phyloP scores from a whole-genome alignment of 805 yeast genomes.

The Brettanomyces nanus region DNA sequence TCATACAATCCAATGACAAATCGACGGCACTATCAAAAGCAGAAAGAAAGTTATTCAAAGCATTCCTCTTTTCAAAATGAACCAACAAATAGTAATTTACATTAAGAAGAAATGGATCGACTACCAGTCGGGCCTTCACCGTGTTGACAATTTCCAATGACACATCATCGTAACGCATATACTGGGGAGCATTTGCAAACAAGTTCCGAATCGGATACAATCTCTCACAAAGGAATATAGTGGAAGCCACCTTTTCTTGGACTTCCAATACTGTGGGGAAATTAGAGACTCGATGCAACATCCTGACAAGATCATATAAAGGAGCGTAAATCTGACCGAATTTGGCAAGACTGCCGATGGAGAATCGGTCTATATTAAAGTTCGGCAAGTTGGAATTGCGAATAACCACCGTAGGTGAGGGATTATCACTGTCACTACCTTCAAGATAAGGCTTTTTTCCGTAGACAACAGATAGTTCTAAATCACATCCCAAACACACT shows the following conservation, averaged over 20 bases:
- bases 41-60: constrained; percentile 2
- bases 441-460: constrained; percentile 18
- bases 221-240: not conserved
- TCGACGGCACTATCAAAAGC: constrained; percentile 2
- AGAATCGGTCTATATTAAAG: constrained; percentile 14
- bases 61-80: constrained; percentile 10
- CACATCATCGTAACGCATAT: constrained; percentile 1
- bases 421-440: constrained; percentile 12
- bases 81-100: constrained; percentile 12
- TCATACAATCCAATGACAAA: not conserved
- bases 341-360: constrained; percentile 13
- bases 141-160: constrained; percentile 5
- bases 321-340: constrained; percentile 12
- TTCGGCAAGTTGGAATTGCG: constrained; percentile 9
- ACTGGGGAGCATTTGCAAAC: not conserved
- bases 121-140: constrained; percentile 4
- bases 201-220: not conserved
- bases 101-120: constrained; percentile 4
- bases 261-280: constrained; percentile 19
- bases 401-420: constrained; percentile 9
- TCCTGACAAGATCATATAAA: constrained; percentile 14
- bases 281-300: constrained; percentile 13
- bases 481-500: constrained; percentile 16
- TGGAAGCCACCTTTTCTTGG: constrained; percentile 8
- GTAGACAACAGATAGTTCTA: constrained; percentile 13